Conservation (phyloP, 257 asterid genomes). For the Solanum appendiculatum region DNA sequence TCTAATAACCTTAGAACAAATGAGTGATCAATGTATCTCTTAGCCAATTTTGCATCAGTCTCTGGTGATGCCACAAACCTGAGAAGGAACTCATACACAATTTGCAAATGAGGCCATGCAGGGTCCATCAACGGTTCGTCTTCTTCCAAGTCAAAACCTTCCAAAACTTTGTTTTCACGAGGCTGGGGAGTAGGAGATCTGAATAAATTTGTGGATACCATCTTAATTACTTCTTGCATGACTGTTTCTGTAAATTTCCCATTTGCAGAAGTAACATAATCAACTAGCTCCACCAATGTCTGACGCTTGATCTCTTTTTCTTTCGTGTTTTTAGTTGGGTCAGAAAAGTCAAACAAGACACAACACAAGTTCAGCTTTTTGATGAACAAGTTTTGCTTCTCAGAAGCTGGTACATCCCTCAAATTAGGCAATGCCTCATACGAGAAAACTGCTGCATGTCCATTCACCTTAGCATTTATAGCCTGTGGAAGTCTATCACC, state of each 20-base stretch:
- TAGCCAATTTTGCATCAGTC: conserved; percentile 86
- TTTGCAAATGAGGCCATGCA: conserved; percentile 86
- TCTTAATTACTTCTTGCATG: conserved; percentile 56
- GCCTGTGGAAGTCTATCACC: conserved; percentile 28
- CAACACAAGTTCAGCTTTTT: conserved; percentile 65
- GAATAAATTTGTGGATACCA: conserved; percentile 70
- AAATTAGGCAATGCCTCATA: conserved; percentile 75
- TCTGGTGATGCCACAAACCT: conserved; percentile 80
- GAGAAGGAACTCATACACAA: conserved; percentile 76
- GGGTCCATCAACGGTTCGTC: conserved; percentile 90
- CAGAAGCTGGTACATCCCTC: conserved; percentile 68
- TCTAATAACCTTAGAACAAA: conserved; percentile 65
- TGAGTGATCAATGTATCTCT: conserved; percentile 78
- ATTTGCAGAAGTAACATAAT: conserved; percentile 54
- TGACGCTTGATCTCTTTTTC: conserved; percentile 85
- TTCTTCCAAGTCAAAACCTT: conserved; percentile 76
- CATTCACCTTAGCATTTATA: conserved; percentile 25
- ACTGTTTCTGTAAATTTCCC: conserved; percentile 60
- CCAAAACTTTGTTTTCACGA: conserved; percentile 56
- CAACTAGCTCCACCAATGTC: conserved; percentile 80
- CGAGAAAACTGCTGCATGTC: conserved; percentile 31
- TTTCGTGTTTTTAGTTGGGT: conserved; percentile 64
- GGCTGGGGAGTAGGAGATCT: conserved; percentile 52
- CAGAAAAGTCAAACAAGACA: conserved; percentile 67
- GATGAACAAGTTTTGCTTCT: conserved; percentile 65